Evolutionary conservation across 495 filamentous ascomycete genomes (phyloP), one percentile per base, ranked within the genome.

Genomic region (Amorphotheca resinae): DNA sequence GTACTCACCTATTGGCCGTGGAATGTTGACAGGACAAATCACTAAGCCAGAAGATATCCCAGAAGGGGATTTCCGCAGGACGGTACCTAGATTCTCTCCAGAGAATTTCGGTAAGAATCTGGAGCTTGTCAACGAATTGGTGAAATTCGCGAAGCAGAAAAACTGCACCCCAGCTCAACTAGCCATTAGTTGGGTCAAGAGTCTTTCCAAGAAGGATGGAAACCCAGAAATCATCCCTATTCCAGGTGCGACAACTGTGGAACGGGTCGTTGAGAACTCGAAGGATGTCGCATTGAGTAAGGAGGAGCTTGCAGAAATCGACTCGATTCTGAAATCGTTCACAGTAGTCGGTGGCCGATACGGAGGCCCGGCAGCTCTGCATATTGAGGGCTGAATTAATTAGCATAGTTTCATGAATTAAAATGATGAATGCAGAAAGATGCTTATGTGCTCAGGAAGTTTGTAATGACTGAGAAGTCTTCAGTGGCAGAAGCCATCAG

Each of bases 201-300:
- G 50, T 23, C 44, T 48, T 20, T 55, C 52, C 7, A 43, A 44
- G 32, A 49, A 70, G 51, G 64, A 75, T 31, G 82, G 77, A 9
- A 68, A 79, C 57, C 75, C 77, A 9, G 70, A 67, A 3, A 81
- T 93, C 51, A 80, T 93, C 43, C 87, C 87, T 3, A 93, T 95
- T 49, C 87, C 86, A 0, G 87, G 87, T 11, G 74, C 79, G 9
- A 77, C 70, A 22, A 67, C 61, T 1, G 61, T 45, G 2, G 59
- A 42, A 3, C 58, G 70, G 3, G 62, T 77, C 1, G 36, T 51
- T 15, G 74, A 79, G 60, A 80, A 79, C 54, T 41, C 54, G 3
- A 56, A 47, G 12, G 21, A 57, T 8, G 59, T 77, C 0, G 57
- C 66, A 0, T 46, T 78, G 20, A 61, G 55, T 4, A 58, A 65